Conservation (phyloP, 169 alveolate genomes). For the Plasmodium sp. region DNA sequence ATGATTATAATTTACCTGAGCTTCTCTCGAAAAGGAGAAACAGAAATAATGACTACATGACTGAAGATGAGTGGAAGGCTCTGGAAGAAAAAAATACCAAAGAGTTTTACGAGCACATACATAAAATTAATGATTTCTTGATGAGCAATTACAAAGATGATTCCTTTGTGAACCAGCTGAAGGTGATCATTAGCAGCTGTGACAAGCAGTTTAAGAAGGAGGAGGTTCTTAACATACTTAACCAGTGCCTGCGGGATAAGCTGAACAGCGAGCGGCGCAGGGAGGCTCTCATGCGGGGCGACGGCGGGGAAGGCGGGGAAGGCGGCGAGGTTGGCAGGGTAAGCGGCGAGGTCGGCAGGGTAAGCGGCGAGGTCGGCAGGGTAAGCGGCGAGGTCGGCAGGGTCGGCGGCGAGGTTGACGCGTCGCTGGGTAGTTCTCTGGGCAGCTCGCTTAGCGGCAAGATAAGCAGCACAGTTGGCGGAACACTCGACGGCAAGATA, state of each 20-base stretch:
- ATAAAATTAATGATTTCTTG: conserved; percentile 29
- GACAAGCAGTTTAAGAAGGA: conserved; percentile 24
- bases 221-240: neutral
- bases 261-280: neutral
- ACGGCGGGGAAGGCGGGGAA: neutral
- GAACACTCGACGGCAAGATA: too few relatives aligned
- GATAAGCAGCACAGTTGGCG: neutral
- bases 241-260: conserved; percentile 17
- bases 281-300: neutral
- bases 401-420: too few relatives aligned
- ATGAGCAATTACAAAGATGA: conserved; percentile 31
- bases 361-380: too few relatives aligned
- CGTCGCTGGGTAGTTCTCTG: too few relatives aligned
- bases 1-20: conserved; percentile 38
- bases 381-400: too few relatives aligned
- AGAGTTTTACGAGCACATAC: conserved; percentile 16
- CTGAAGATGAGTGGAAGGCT: neutral
- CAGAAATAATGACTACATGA: conserved; percentile 8
- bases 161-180: conserved; percentile 13
- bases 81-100: conserved; percentile 15
- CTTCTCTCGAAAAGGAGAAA: conserved; percentile 6
- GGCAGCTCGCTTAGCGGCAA: too few relatives aligned
- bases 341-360: too few relatives aligned
- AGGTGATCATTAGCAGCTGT: conserved; percentile 10
- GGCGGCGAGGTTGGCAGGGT: too few relatives aligned